These are phyloP conservation scores for Paraconiothyrium sp. DNA, from an alignment of 2,329 filamentous ascomycete species.

Conservation along the genomic window DNA sequence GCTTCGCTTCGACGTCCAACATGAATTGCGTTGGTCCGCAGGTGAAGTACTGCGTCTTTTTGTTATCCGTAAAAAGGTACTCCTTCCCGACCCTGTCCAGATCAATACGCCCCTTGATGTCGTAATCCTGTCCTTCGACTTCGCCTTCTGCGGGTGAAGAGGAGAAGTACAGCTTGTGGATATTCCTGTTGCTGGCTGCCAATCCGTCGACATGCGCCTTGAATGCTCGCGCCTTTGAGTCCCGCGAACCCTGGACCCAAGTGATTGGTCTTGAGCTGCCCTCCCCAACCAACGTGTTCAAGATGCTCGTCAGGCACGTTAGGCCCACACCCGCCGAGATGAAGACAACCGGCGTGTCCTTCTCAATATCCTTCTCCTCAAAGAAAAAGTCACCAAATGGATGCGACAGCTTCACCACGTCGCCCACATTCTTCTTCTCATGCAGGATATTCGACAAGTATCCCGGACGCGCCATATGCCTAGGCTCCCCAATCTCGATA, in stretches of 20 bases:
- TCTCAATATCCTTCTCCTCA: slow-evolving; percentile 56
- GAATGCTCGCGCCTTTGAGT: slow-evolving; percentile 65
- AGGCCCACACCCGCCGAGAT: slow-evolving; percentile 75
- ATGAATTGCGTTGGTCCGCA: slow-evolving; percentile 79
- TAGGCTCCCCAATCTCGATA: slow-evolving; percentile 56
- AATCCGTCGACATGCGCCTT: slow-evolving; percentile 58
- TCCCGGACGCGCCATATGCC: slow-evolving; percentile 64
- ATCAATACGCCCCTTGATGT: slow-evolving; percentile 67
- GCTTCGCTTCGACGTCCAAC: slow-evolving; percentile 63
- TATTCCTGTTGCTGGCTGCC: slow-evolving; percentile 56
- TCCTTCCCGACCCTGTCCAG: slow-evolving; percentile 65
- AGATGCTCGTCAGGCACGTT: slow-evolving; percentile 72
- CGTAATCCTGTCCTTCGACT: slow-evolving; percentile 64
- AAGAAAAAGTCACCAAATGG: slow-evolving; percentile 71
- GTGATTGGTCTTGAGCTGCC: slow-evolving; percentile 60
- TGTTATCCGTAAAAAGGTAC: slow-evolving; percentile 65
- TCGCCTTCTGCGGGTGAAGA: slow-evolving; percentile 58
- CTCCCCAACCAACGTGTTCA: slow-evolving; percentile 61
- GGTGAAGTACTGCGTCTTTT: slow-evolving; percentile 71
- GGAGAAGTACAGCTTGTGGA: slow-evolving; percentile 68
- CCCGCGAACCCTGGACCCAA: slow-evolving; percentile 70
- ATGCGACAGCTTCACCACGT: slow-evolving; percentile 71
- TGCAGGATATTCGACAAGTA: slow-evolving; percentile 76
- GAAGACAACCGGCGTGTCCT: slow-evolving; percentile 66
- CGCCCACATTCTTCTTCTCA: slow-evolving; percentile 68